phyloP scores from a whole-genome alignment of 1,139 yeast species.

The Groenewaldozyma auringiensis region DNA sequence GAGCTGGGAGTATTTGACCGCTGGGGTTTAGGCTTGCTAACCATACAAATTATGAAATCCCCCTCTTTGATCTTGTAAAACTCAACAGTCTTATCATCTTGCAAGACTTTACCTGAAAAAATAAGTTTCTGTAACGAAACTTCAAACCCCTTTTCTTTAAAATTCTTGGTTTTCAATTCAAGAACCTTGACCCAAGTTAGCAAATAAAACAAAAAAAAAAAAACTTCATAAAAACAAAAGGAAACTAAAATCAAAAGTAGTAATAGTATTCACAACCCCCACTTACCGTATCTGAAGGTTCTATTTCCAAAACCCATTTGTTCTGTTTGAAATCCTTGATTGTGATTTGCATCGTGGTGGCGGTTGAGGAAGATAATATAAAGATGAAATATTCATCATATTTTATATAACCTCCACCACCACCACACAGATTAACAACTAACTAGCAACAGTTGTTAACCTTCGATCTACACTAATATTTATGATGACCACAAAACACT shows the following conservation, averaged over 20 bases:
- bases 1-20: neutral
- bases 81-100: conserved; percentile 69
- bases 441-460: too few relatives aligned
- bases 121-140: conserved; percentile 77
- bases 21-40: conserved; percentile 40
- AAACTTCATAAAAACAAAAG: conserved; percentile 1
- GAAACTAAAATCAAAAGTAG: neutral
- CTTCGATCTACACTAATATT: too few relatives aligned
- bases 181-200: too few relatives aligned
- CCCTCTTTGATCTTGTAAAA: conserved; percentile 70
- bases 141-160: conserved; percentile 60
- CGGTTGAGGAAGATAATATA: neutral
- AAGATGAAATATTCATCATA: too few relatives aligned
- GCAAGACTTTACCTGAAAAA: conserved; percentile 84
- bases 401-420: too few relatives aligned
- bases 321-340: conserved; percentile 92
- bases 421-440: too few relatives aligned
- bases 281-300: conserved; percentile 59
- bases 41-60: conserved; percentile 89
- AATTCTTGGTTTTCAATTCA: conserved; percentile 67
- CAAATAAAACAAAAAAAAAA: too few relatives aligned
- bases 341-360: conserved; percentile 56
- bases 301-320: conserved; percentile 73
- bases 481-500: too few relatives aligned
- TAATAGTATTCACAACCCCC: neutral